Evolutionary conservation across 495 filamentous ascomycete genomes (phyloP).

Genomic region (Aspergillus leporis): DNA sequence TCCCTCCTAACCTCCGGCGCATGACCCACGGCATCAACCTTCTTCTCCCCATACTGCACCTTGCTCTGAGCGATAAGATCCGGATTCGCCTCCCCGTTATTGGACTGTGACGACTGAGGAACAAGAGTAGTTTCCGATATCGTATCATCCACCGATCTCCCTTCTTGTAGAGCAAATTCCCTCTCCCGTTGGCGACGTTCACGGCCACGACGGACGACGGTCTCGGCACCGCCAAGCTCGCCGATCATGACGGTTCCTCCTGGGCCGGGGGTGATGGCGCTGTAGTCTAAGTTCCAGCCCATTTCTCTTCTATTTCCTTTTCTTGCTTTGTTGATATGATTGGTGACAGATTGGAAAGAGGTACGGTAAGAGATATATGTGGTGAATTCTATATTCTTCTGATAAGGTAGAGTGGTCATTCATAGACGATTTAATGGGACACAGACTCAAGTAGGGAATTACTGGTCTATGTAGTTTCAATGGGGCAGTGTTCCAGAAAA

Average conservation of each 20-base stretch:
- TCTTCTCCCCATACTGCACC: not conserved
- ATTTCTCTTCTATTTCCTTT: not conserved
- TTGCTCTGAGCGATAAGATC: not conserved
- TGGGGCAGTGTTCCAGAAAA: not conserved
- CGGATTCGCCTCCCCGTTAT: not conserved
- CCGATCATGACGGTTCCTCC: slow-evolving; percentile 16
- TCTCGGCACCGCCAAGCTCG: slow-evolving; percentile 12
- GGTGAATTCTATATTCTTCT: not conserved
- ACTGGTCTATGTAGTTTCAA: not conserved
- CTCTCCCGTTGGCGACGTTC: slow-evolving; percentile 1
- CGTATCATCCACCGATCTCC: not conserved
- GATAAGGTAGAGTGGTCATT: not conserved
- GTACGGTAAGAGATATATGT: not conserved
- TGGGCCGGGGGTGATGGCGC: slow-evolving; percentile 14
- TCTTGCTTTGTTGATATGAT: not conserved
- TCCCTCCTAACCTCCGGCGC: not conserved
- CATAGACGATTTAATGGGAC: not conserved
- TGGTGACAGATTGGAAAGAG: not conserved
- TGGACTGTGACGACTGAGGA: not conserved
- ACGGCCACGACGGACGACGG: slow-evolving; percentile 6
- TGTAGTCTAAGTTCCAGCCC: slow-evolving; percentile 1
- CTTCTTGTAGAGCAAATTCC: not conserved
- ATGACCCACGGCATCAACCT: not conserved
- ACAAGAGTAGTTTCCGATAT: not conserved
- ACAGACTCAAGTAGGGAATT: not conserved